phyloP scores from a whole-genome alignment of 148 eudicot genomes.

The Selenicereus undatus region DNA sequence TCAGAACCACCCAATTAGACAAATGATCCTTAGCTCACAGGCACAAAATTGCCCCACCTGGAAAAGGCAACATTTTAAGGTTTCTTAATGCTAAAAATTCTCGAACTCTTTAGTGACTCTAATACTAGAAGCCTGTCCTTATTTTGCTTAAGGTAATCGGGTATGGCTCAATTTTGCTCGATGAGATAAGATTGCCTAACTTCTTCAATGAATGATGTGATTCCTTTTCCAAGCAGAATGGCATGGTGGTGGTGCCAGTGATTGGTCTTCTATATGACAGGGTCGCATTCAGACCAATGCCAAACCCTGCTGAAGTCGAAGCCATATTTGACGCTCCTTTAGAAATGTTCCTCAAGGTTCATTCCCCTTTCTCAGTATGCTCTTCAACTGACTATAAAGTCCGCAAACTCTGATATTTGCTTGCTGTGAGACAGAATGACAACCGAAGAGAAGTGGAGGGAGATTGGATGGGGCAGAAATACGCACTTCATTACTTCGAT shows the following conservation, averaged over 20 bases:
- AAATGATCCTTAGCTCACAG: too few relatives aligned
- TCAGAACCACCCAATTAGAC: too few relatives aligned
- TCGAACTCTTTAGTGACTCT: too few relatives aligned
- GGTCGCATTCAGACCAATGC: slow-evolving; percentile 48
- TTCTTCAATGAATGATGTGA: neutral
- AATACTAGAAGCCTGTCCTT: too few relatives aligned
- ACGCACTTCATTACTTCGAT: slow-evolving; percentile 71
- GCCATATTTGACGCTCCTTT: slow-evolving; percentile 74
- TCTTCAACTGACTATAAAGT: neutral
- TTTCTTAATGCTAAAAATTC: too few relatives aligned
- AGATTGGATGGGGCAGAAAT: slow-evolving; percentile 70
- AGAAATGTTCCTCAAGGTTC: slow-evolving; percentile 71
- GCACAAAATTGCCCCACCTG: too few relatives aligned
- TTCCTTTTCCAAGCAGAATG: slow-evolving; percentile 26
- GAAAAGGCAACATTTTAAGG: too few relatives aligned
- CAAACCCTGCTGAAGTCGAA: slow-evolving; percentile 69
- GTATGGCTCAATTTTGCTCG: too few relatives aligned
- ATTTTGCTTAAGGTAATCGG: too few relatives aligned
- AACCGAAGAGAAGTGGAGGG: slow-evolving; percentile 61
- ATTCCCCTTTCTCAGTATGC: neutral
- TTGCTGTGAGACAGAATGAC: slow-evolving; percentile 41
- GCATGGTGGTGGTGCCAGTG: slow-evolving; percentile 65
- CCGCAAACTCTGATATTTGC: neutral
- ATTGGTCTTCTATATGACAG: slow-evolving; percentile 56
- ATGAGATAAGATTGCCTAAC: too few relatives aligned